These are phyloP conservation scores for Ganoderma meredithae DNA, from an alignment of 1,284 basidiomycete genomes.

Conservation along the genomic window DNA sequence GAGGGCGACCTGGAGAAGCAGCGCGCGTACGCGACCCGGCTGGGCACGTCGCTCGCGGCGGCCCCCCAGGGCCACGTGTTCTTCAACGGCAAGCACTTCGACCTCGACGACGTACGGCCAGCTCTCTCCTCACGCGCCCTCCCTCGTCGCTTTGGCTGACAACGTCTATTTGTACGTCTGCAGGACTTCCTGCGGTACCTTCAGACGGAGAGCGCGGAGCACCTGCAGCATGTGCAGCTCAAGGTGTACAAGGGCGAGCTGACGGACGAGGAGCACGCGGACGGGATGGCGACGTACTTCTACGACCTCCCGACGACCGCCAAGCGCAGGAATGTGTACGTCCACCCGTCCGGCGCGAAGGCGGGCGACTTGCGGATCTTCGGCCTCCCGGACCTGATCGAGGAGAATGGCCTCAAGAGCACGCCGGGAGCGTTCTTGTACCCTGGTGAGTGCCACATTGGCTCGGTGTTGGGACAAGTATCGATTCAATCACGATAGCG, in stretches of 20 bases:
- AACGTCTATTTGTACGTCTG: no score
- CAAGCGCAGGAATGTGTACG: slow-evolving; percentile 74
- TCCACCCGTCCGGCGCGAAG: slow-evolving; percentile 61
- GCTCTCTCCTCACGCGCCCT: neutral
- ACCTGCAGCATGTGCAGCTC: slow-evolving; percentile 77
- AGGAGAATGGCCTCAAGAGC: slow-evolving; percentile 47
- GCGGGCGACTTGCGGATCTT: slow-evolving; percentile 56
- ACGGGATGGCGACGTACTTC: slow-evolving; percentile 77
- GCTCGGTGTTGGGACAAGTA: neutral
- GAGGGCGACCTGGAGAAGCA: slow-evolving; percentile 50
- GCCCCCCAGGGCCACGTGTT: slow-evolving; percentile 71
- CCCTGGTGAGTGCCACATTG: slow-evolving; percentile 49
- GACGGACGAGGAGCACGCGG: slow-evolving; percentile 57
- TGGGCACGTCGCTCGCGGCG: slow-evolving; percentile 52
- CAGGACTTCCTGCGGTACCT: slow-evolving; percentile 74
- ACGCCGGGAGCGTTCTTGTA: slow-evolving; percentile 64
- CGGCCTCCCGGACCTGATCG: slow-evolving; percentile 59
- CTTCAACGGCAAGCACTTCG: slow-evolving; percentile 87
- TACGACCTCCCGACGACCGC: slow-evolving; percentile 86
- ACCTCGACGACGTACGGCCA: slow-evolving; percentile 71
- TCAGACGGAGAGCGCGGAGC: slow-evolving; percentile 66
- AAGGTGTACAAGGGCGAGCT: slow-evolving; percentile 72
- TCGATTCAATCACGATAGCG: slow-evolving; percentile 31
- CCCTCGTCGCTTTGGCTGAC: neutral
- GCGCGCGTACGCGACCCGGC: slow-evolving; percentile 57